Base-by-base conservation (phyloP, 768 basidiomycete genomes). In the Boletus speciosus region DNA sequence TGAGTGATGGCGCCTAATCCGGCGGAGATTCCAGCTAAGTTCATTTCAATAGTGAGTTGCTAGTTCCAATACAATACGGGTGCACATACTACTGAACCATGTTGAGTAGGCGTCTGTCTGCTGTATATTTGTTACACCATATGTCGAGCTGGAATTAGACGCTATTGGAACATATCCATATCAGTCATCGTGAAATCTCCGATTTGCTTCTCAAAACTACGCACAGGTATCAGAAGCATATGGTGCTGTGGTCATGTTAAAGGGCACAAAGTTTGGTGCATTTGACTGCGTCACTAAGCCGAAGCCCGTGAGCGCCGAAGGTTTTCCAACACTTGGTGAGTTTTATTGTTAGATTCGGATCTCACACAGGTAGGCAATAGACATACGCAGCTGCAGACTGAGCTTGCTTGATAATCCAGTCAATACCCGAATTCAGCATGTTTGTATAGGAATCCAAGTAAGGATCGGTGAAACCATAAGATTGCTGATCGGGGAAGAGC, bases 401-500 rank as follows among this genome's bases (percentile, higher is more conserved):
- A 1, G 74, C 76, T 51, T 87, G 83, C 8, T 61, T 60, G 25
- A 63, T 61, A 48, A 87, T 85, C 85, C 85, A 87, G 32, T 76
- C 70, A 45, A 74, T 49, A 29, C 85, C 85, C 19, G 63, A 65
- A 55, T 80, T 69, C 36, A 86, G 62, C 0, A 74, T 77, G 54
- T 82, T 79, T 56, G 83, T 77, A 68, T 80, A 82, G 10, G 77
- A 58, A 40, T 79, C 68, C 47, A 81, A 66, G 55, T 71, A 75
- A 15, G 81, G 77, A 63, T 84, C 81, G 27, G 66, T 61, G 23
- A 74, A 53, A 31, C 71, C 78, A 59, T 85, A 86, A 36, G 68
- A 64, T 55, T 81, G 76, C 65, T 88, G 86, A 61, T 88, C 84
- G 19, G 86, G 85, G 77, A 87, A 86, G 25, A 86, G 58, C 53